These are phyloP conservation scores for Zopfochytrium polystomum DNA, from an alignment of 371 early-diverging fungal genomes.

Conservation along the genomic window DNA sequence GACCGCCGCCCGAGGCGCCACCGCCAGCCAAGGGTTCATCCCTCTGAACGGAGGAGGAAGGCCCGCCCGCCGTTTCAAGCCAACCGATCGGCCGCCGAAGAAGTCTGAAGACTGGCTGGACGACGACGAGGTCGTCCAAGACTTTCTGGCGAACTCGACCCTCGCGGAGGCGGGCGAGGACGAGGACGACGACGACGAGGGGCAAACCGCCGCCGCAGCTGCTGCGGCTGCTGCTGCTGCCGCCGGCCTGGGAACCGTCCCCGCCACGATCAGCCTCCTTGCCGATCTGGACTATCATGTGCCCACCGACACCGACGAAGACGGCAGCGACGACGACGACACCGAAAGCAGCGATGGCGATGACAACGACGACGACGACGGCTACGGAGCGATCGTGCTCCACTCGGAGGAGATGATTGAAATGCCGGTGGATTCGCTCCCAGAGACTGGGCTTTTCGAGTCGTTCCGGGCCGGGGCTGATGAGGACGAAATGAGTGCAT, in stretches of 20 bases:
- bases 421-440: background rate
- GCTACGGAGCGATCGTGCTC: background rate
- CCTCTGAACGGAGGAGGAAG: background rate
- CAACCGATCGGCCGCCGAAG: background rate
- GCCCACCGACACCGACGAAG: slow-evolving; percentile 4
- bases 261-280: background rate
- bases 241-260: background rate
- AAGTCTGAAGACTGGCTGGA: no score
- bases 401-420: background rate
- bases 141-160: slow-evolving; percentile 10
- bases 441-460: slow-evolving; percentile 4
- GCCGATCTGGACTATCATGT: background rate
- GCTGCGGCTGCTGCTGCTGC: background rate
- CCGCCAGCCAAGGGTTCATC: slow-evolving; percentile 11
- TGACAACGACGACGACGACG: background rate
- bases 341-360: slow-evolving; percentile 4
- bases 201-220: background rate
- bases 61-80: background rate
- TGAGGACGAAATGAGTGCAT: background rate
- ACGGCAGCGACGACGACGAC: background rate
- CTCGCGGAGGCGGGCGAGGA: background rate
- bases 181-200: background rate
- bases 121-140: slow-evolving; percentile 12
- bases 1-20: background rate
- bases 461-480: background rate